Conservation (phyloP, 495 filamentous ascomycete species). For the Tuber brumale region DNA sequence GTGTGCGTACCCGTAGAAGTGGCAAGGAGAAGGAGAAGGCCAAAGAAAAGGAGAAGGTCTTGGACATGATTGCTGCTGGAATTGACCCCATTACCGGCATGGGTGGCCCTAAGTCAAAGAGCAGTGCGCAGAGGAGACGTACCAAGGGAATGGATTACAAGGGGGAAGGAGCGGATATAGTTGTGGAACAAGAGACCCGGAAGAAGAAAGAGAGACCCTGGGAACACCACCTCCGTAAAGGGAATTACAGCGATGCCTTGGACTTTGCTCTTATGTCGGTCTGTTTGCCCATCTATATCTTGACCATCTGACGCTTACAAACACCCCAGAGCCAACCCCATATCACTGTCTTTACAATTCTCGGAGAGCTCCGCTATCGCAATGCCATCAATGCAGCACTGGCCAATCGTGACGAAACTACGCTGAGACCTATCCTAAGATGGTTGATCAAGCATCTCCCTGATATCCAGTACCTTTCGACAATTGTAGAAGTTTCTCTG, state of each 20-base stretch:
- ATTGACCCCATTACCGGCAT: slow-evolving; percentile 62
- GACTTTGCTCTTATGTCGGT: slow-evolving; percentile 63
- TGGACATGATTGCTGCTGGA: slow-evolving; percentile 81
- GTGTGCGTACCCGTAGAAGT: slow-evolving; percentile 75
- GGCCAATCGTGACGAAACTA: slow-evolving; percentile 70
- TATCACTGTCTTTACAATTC: slow-evolving; percentile 61
- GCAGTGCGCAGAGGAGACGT: slow-evolving; percentile 61
- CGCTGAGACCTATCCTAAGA: slow-evolving; percentile 69
- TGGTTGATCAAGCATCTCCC: slow-evolving; percentile 75
- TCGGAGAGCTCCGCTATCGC: slow-evolving; percentile 79
- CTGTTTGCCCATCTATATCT: neutral
- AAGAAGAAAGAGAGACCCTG: slow-evolving; percentile 62
- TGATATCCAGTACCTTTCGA: slow-evolving; percentile 66
- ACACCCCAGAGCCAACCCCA: slow-evolving; percentile 49
- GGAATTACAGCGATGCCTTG: slow-evolving; percentile 66
- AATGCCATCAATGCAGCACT: slow-evolving; percentile 79
- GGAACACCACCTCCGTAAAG: slow-evolving; percentile 74
- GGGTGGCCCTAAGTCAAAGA: slow-evolving; percentile 60
- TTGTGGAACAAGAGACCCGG: slow-evolving; percentile 67
- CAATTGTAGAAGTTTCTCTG: slow-evolving; percentile 73
- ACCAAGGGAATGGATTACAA: slow-evolving; percentile 71
- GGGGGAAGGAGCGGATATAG: slow-evolving; percentile 78
- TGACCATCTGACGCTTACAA: neutral
- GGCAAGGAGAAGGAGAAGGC: slow-evolving; percentile 66
- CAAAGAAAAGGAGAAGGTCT: slow-evolving; percentile 66